phyloP scores from a whole-genome alignment of 768 basidiomycete genomes.

The Mycena galericulata region DNA sequence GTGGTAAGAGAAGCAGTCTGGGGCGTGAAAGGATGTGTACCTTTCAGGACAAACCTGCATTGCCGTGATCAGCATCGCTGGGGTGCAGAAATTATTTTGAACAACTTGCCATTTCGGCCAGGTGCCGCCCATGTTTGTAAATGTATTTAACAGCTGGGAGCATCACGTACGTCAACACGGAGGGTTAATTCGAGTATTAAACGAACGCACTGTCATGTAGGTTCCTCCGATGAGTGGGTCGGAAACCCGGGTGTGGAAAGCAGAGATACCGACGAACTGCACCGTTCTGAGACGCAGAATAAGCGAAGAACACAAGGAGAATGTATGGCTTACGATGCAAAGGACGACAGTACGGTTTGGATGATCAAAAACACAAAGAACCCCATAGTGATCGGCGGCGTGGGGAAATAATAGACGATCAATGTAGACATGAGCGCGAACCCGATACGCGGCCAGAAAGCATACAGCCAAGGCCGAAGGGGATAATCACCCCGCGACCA shows the following conservation, averaged over 20 bases:
- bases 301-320: not conserved
- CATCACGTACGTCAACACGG: conserved; percentile 23
- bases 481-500: conserved; percentile 89
- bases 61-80: not conserved
- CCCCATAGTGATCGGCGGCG: conserved; percentile 72
- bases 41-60: conserved; percentile 85
- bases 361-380: conserved; percentile 88
- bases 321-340: conserved; percentile 76
- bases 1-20: not conserved
- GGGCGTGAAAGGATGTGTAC: conserved; percentile 44
- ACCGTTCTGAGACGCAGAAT: conserved; percentile 73
- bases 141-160: conserved; percentile 89
- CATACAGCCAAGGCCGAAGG: conserved; percentile 88
- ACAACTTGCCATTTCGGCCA: conserved; percentile 82
- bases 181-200: not conserved
- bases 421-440: conserved; percentile 80
- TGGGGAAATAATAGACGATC: conserved; percentile 89
- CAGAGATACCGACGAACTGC: conserved; percentile 99
- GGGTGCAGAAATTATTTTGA: not conserved
- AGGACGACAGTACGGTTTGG: conserved; percentile 86
- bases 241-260: conserved; percentile 96
- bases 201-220: conserved; percentile 92
- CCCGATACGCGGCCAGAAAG: conserved; percentile 88
- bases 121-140: conserved; percentile 96
- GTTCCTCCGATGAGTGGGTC: conserved; percentile 98